These are phyloP conservation scores for Piromyces sp. DNA, from an alignment of 192 early-diverging fungal genomes.

Conservation along the genomic window DNA sequence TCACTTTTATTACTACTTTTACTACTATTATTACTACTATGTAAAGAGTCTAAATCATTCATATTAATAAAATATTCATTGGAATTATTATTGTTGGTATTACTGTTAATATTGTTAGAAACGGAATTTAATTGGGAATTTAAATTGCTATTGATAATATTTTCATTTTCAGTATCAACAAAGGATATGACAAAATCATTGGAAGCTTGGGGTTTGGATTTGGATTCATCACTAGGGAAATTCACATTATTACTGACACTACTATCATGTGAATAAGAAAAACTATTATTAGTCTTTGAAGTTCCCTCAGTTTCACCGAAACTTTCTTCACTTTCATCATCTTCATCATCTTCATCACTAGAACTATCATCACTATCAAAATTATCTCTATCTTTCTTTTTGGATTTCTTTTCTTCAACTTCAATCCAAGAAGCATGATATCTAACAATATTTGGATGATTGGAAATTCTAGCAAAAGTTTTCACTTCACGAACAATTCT, in stretches of 20 bases:
- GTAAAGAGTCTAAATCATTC: not conserved
- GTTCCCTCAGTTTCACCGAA: too few species aligned
- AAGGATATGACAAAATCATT: not conserved
- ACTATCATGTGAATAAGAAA: not conserved
- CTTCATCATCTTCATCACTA: not conserved
- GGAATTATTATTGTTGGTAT: not conserved
- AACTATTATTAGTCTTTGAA: too few species aligned
- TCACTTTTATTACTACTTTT: not conserved
- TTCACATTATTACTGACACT: not conserved
- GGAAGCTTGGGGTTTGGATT: not conserved
- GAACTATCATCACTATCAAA: not conserved
- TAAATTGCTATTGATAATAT: not conserved
- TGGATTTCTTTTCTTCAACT: not conserved
- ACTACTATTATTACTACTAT: not conserved
- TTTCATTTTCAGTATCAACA: not conserved
- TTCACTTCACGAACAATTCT: constrained; percentile 27
- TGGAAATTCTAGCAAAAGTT: constrained; percentile 18
- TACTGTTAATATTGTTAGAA: too few species aligned
- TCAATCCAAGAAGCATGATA: constrained; percentile 29
- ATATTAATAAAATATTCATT: not conserved
- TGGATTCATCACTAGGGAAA: not conserved
- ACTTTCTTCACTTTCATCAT: not conserved
- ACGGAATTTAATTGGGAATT: too few species aligned
- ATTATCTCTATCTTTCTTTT: not conserved
- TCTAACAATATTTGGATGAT: constrained; percentile 24